phyloP scores from a whole-genome alignment of 495 filamentous ascomycete genomes.

The Podospora pseudoanserina region DNA sequence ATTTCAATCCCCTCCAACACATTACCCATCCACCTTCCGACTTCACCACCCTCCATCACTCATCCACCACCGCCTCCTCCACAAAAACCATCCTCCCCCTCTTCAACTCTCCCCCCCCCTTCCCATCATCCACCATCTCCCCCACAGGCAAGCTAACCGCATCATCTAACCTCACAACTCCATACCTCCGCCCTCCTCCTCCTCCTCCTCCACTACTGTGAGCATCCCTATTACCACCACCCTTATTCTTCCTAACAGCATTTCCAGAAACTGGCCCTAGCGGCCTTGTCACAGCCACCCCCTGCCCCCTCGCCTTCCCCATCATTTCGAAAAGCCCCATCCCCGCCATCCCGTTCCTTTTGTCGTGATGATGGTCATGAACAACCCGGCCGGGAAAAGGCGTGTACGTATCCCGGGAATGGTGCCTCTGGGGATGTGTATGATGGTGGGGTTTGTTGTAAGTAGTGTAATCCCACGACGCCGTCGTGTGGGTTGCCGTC shows the following conservation, averaged over 20 bases:
- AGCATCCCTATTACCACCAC: not conserved
- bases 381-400: not conserved
- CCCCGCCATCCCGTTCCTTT: not conserved
- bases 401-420: not conserved
- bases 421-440: not conserved
- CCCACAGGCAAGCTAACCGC: not conserved
- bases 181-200: not conserved
- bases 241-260: no score
- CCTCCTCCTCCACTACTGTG: not conserved
- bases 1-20: no score
- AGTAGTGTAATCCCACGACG: not conserved
- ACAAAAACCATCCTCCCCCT: conserved; percentile 2
- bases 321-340: not conserved
- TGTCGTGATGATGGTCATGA: not conserved
- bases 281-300: not conserved
- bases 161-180: not conserved
- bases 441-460: not conserved
- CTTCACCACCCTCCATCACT: not conserved
- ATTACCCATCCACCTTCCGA: not conserved
- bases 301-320: not conserved
- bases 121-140: not conserved
- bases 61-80: not conserved
- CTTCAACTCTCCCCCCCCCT: not conserved
- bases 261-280: not conserved
- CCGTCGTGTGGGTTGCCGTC: not conserved